A percentile compares a stretch with the other conserved stretches of the same genome.
These are phyloP conservation scores for Tuctoria greenei DNA, from an alignment of 176 grass and related monocot genomes.

Conservation along the genomic window DNA sequence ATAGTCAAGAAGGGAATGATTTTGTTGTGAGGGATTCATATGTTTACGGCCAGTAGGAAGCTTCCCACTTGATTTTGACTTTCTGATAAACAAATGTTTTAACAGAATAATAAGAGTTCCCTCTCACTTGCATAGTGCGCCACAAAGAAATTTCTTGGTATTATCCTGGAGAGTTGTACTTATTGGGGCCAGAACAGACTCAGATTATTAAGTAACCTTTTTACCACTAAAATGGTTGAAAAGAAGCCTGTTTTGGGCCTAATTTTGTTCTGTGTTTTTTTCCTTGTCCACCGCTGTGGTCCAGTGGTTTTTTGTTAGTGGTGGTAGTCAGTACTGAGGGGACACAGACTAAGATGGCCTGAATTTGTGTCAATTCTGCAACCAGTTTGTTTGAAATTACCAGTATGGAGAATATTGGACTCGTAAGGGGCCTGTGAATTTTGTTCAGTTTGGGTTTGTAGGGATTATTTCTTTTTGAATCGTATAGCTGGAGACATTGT, in stretches of 20 bases:
- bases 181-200: conserved; percentile 20
- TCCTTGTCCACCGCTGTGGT: background rate
- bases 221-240: conserved; percentile 17
- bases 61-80: conserved; percentile 31
- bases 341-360: background rate
- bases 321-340: background rate
- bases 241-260: conserved; percentile 14
- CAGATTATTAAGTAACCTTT: conserved; percentile 31
- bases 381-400: background rate
- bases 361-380: background rate
- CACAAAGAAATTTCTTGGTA: conserved; percentile 36
- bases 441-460: conserved; percentile 8
- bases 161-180: conserved; percentile 25
- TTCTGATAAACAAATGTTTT: conserved; percentile 29
- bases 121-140: conserved; percentile 41
- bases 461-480: background rate
- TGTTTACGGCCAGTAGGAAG: conserved; percentile 24
- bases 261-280: conserved; percentile 16
- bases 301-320: background rate
- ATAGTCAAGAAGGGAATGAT: conserved; percentile 40
- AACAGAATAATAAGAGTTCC: conserved; percentile 46
- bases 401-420: background rate
- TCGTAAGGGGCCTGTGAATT: background rate
- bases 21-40: conserved; percentile 39
- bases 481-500: background rate